These are phyloP conservation scores for Benincasa hispida DNA, from an alignment of 306 rosid genomes.

Conservation along the genomic window DNA sequence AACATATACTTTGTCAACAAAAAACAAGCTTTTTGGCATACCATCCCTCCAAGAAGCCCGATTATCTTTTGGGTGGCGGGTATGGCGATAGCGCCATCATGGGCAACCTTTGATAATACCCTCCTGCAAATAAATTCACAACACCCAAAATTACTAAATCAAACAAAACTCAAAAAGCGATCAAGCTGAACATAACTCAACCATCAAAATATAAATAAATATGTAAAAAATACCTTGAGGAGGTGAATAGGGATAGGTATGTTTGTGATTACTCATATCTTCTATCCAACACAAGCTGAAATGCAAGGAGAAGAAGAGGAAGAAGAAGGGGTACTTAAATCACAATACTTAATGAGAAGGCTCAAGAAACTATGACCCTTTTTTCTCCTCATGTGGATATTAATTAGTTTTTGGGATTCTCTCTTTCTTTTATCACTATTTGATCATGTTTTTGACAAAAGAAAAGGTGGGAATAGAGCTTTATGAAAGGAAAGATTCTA, in stretches of 20 bases:
- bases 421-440: too few relatives aligned
- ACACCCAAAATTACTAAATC: neutral
- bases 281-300: neutral
- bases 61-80: slow-evolving; percentile 31
- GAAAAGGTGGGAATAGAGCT: neutral
- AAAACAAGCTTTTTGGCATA: slow-evolving; percentile 9
- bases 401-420: too few relatives aligned
- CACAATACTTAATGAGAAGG: neutral
- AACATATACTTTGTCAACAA: neutral
- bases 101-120: slow-evolving; percentile 43
- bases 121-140: neutral
- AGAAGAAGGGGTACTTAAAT: neutral
- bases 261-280: slow-evolving; percentile 47
- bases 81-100: slow-evolving; percentile 58
- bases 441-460: too few relatives aligned
- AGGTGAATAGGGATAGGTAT: slow-evolving; percentile 41
- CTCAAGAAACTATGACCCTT: neutral
- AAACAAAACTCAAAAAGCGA: neutral
- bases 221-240: slow-evolving; percentile 37
- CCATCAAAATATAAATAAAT: too few relatives aligned
- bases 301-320: neutral
- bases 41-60: slow-evolving; percentile 74
- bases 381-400: neutral
- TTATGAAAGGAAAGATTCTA: slow-evolving; percentile 2
- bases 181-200: neutral